Conservation (phyloP, 352 stramenopile genomes). For the Phytopythium vexans region DNA sequence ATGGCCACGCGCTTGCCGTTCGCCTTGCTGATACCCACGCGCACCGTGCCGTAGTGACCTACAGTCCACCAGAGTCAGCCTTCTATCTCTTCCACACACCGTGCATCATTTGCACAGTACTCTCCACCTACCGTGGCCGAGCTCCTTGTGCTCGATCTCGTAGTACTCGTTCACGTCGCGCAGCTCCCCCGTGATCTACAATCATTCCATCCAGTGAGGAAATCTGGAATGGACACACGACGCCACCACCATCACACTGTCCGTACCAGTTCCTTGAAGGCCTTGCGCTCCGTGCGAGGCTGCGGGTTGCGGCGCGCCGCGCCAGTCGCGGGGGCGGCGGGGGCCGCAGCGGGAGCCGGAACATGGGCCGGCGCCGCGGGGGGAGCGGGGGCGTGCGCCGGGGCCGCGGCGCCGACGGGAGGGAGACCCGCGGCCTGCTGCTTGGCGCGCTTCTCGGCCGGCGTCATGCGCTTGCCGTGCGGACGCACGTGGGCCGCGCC, state of each 20-base stretch:
- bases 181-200: conserved; percentile 81
- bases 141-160: conserved; percentile 87
- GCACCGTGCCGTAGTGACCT: conserved; percentile 97
- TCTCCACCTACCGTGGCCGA: conserved; percentile 51
- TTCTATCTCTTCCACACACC: background rate
- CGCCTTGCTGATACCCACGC: conserved; percentile 92
- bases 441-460: conserved; percentile 35
- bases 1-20: conserved; percentile 96
- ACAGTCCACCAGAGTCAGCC: background rate
- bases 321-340: conserved; percentile 13
- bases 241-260: conserved; percentile 2
- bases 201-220: background rate
- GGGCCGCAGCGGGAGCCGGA: conserved; percentile 10
- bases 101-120: background rate
- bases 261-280: conserved; percentile 69
- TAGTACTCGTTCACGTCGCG: conserved; percentile 85
- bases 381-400: conserved; percentile 12
- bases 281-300: conserved; percentile 45
- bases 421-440: conserved; percentile 26
- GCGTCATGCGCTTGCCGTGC: conserved; percentile 38
- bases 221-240: background rate
- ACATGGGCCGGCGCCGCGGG: conserved; percentile 9
- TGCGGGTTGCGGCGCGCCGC: conserved; percentile 31
- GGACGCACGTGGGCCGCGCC: conserved; percentile 27
- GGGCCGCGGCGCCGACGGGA: conserved; percentile 5